Conservation (phyloP, 1,284 basidiomycete genomes). For the Pyrrhoderma lamaoense region DNA sequence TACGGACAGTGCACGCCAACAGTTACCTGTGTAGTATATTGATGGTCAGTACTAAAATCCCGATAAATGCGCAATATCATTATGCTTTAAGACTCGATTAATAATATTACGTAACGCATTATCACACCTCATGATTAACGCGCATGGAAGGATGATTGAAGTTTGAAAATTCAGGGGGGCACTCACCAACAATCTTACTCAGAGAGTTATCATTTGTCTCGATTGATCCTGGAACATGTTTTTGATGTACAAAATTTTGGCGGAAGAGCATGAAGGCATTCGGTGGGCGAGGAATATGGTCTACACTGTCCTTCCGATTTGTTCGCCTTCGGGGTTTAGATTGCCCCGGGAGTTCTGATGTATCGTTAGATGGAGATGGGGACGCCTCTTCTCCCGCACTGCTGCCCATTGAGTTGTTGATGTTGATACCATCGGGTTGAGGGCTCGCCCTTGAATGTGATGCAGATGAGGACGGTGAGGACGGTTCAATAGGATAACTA, state of each 20-base stretch:
- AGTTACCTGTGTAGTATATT: slow-evolving; percentile 42
- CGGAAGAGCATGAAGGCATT: slow-evolving; percentile 95
- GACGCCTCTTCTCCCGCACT: neutral
- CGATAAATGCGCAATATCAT: too few species aligned
- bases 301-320: slow-evolving; percentile 30
- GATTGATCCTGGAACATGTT: slow-evolving; percentile 75
- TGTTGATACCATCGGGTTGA: neutral
- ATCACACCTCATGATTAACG: neutral
- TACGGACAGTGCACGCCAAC: slow-evolving; percentile 57
- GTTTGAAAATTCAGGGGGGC: neutral
- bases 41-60: neutral
- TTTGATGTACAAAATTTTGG: slow-evolving; percentile 76
- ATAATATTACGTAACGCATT: neutral
- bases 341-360: slow-evolving; percentile 2
- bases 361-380: slow-evolving; percentile 6
- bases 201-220: slow-evolving; percentile 78
- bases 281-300: slow-evolving; percentile 81
- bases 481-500: slow-evolving; percentile 34
- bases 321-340: neutral
- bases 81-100: neutral
- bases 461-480: neutral
- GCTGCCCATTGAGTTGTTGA: neutral
- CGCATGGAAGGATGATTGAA: slow-evolving; percentile 1
- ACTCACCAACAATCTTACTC: slow-evolving; percentile 63
- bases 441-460: neutral